These are phyloP conservation scores for Boletus patriciae DNA, from an alignment of 768 basidiomycete genomes.

Conservation along the genomic window DNA sequence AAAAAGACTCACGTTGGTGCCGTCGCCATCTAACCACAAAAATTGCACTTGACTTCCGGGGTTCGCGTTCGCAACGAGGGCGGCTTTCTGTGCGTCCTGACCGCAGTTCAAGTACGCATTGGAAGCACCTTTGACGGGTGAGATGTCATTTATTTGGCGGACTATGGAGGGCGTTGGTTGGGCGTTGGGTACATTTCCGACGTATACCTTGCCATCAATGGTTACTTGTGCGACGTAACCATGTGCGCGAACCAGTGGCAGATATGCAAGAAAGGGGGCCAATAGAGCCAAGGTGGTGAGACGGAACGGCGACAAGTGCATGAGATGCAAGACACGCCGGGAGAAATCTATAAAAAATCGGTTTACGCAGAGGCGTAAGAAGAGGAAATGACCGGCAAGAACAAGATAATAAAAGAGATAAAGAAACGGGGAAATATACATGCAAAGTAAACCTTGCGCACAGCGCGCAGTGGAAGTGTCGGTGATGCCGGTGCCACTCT, in stretches of 20 bases:
- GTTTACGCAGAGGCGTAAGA: not conserved
- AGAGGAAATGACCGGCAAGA: not conserved
- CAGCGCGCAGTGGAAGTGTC: constrained; percentile 1
- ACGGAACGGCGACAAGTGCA: constrained; percentile 1
- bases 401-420: not conserved
- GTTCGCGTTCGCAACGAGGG: constrained; percentile 52
- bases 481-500: not conserved
- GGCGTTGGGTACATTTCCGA: constrained; percentile 45
- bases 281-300: constrained; percentile 2
- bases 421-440: not conserved
- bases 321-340: not conserved
- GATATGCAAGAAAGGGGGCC: constrained; percentile 4
- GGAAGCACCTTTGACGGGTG: constrained; percentile 55
- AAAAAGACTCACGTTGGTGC: constrained; percentile 31
- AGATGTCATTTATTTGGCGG: constrained; percentile 43
- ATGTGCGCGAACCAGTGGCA: constrained; percentile 38
- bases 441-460: not conserved
- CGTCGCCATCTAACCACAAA: constrained; percentile 53
- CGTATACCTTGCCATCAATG: constrained; percentile 46
- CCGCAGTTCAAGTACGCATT: constrained; percentile 66
- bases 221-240: constrained; percentile 44
- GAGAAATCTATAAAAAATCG: not conserved
- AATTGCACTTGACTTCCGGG: constrained; percentile 58
- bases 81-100: constrained; percentile 47
- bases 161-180: constrained; percentile 41